Evolutionary conservation across 2,329 filamentous ascomycete species (phyloP), one percentile per base, ranked within the genome.

Genomic region (Lecanicillium sp.): DNA sequence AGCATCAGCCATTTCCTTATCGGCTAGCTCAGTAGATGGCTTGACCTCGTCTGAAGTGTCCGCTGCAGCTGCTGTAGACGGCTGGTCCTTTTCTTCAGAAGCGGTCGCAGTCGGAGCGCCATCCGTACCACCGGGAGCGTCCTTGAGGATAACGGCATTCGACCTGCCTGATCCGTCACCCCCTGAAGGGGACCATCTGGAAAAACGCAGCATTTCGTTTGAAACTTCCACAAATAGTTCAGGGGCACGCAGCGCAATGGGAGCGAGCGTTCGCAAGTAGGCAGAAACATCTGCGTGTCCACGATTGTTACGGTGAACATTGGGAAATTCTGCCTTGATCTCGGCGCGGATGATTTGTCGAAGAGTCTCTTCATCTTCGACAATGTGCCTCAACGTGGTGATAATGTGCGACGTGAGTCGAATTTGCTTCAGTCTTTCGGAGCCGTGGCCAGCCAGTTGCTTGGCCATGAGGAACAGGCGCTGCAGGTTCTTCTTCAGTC

Each of bases 391-490:
- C 36, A 98, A 71, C 44, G 96, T 84, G 11, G 91, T 78, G 77
- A 97, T 84, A 58, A 95, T 85, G 49, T 85, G 78, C 19, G 72
- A 65, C 3, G 73, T 70, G 32, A 79, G 67, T 45, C 70, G 71
- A 2, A 70, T 73, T 33, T 76, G 73, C 52, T 70, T 74, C 9
- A 98, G 77, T 47, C 84, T 84, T 47, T 86, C 79, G 24, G 89
- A 87, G 6, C 87, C 86, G 24, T 83, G 78, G 21, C 86, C 87
- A 17, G 88, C 84, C 51, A 97, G 79, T 63, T 97, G 91, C 64
- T 94, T 95, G 49, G 91, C 83, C 87, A 97, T 95, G 44, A 96
- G 79, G 66, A 98, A 97, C 19, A 98, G 73, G 23, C 89, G 80
- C 60, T 93, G 87, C 41, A 98, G 74, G 57, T 95, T 94, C 61